Conservation (phyloP, 2,329 filamentous ascomycete species). For the Alternaria sp. region DNA sequence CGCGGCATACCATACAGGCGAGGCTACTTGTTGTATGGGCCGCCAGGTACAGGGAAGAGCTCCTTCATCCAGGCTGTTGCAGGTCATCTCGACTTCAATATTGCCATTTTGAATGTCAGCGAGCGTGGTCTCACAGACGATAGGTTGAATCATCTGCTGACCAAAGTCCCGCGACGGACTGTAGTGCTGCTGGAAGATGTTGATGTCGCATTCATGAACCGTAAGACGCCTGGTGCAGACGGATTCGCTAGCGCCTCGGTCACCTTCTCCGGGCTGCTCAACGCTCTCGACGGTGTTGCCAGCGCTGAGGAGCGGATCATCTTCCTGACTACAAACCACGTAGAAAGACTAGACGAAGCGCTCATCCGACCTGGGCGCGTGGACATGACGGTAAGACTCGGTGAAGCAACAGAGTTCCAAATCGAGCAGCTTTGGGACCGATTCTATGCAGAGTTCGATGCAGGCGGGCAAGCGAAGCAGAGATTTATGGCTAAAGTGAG, state of each 20-base stretch:
- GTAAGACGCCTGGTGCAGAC: conserved; percentile 76
- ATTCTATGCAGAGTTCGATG: conserved; percentile 87
- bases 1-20: conserved; percentile 92
- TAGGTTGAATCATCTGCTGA: conserved; percentile 82
- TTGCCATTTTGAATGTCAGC: conserved; percentile 90
- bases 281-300: conserved; percentile 79
- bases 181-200: conserved; percentile 88
- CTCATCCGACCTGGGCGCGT: conserved; percentile 90
- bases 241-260: conserved; percentile 88
- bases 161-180: conserved; percentile 82
- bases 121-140: conserved; percentile 91
- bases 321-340: conserved; percentile 93
- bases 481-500: conserved; percentile 75
- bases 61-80: conserved; percentile 96
- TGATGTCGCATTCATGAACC: conserved; percentile 87
- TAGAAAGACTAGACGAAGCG: conserved; percentile 87
- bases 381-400: conserved; percentile 89
- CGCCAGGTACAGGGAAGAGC: conserved; percentile 90
- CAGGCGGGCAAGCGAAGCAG: conserved; percentile 65
- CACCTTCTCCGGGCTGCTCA: conserved; percentile 88
- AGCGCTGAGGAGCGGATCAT: conserved; percentile 93
- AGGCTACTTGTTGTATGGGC: conserved; percentile 87
- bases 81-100: conserved; percentile 89
- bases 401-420: conserved; percentile 85
- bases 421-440: conserved; percentile 89